These are phyloP conservation scores for Parasitella parasitica DNA, from an alignment of 371 early-diverging fungal genomes.

Conservation along the genomic window DNA sequence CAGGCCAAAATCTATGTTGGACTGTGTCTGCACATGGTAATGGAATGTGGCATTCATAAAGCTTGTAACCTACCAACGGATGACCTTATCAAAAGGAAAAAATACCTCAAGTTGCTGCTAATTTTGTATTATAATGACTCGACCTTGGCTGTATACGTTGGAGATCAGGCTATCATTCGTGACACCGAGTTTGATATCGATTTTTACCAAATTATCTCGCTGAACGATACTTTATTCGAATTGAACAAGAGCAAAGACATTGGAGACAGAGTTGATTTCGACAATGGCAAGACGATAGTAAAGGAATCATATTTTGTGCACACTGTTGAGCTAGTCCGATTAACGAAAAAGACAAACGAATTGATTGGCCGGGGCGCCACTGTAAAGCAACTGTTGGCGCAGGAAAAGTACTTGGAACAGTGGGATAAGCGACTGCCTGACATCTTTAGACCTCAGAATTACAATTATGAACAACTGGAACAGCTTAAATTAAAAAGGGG, in stretches of 20 bases:
- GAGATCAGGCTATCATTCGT: constrained; percentile 15
- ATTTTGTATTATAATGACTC: constrained; percentile 32
- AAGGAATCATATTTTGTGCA: constrained; percentile 47
- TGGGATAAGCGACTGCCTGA: constrained; percentile 19
- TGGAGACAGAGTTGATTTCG: constrained; percentile 5
- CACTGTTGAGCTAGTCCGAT: constrained; percentile 26
- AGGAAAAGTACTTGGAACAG: constrained; percentile 12
- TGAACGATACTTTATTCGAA: constrained; percentile 18
- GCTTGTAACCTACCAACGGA: constrained; percentile 14
- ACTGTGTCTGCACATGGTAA: constrained; percentile 27
- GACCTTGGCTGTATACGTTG: constrained; percentile 15
- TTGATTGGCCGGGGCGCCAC: constrained; percentile 8
- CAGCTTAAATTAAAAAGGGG: neutral
- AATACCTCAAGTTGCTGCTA: constrained; percentile 25
- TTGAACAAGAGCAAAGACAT: neutral
- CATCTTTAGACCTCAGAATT: neutral
- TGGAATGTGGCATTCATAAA: constrained; percentile 20
- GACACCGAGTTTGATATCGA: constrained; percentile 30
- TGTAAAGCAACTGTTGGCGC: constrained; percentile 11
- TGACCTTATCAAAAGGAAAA: constrained; percentile 14
- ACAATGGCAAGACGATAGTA: constrained; percentile 35
- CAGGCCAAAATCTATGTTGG: constrained; percentile 34
- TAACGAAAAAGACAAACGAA: constrained; percentile 7
- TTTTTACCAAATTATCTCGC: constrained; percentile 24
- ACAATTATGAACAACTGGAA: constrained; percentile 1